These are phyloP conservation scores for Guadua angustifolia DNA, from an alignment of 176 grass and related monocot genomes.

Conservation along the genomic window DNA sequence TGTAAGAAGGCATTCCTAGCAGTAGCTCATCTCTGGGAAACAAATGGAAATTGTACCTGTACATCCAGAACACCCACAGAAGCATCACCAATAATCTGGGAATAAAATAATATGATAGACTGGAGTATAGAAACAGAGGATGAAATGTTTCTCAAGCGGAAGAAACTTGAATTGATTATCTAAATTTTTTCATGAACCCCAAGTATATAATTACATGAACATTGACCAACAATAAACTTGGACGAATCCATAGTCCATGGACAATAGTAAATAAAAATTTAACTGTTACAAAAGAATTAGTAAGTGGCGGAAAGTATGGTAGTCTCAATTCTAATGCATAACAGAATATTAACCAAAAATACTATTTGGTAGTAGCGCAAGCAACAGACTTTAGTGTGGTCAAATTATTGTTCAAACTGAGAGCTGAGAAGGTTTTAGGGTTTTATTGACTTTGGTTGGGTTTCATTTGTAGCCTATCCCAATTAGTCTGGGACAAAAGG, in stretches of 20 bases:
- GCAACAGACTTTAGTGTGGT: slow-evolving; percentile 18
- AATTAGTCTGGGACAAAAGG: too few species aligned
- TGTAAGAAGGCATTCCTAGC: slow-evolving; percentile 81
- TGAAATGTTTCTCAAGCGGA: slow-evolving; percentile 1
- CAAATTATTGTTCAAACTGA: neutral
- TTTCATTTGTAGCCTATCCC: too few species aligned
- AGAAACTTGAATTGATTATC: neutral
- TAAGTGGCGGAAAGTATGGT: neutral
- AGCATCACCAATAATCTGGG: slow-evolving; percentile 23
- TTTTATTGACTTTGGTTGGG: too few species aligned
- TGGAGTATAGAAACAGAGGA: neutral
- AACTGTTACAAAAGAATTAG: neutral
- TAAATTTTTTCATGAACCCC: neutral
- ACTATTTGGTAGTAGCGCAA: slow-evolving; percentile 4
- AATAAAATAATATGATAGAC: neutral
- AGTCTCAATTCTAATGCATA: slow-evolving; percentile 1
- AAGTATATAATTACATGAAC: slow-evolving; percentile 21
- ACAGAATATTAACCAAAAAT: neutral
- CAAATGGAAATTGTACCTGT: slow-evolving; percentile 96
- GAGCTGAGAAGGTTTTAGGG: neutral
- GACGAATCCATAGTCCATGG: slow-evolving; percentile 3
- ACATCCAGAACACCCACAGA: slow-evolving; percentile 31
- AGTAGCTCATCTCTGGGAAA: slow-evolving; percentile 87
- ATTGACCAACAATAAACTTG: slow-evolving; percentile 17
- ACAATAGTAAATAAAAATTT: slow-evolving; percentile 2